These are phyloP conservation scores for Colletotrichum cuscutae DNA, from an alignment of 2,329 filamentous ascomycete genomes.

Conservation along the genomic window DNA sequence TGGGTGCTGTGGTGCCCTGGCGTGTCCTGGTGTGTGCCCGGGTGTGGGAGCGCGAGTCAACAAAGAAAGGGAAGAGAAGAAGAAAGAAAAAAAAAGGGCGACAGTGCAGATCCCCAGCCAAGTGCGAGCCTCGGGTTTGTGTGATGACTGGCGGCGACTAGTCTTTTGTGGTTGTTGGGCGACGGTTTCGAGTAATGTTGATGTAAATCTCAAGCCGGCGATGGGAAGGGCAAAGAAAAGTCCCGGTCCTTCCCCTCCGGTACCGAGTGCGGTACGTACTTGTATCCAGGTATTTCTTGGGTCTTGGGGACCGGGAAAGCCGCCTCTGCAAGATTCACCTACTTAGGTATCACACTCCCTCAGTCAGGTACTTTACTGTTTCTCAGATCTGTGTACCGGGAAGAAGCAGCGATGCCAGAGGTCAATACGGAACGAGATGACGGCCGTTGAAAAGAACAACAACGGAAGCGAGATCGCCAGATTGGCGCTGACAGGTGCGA, in stretches of 20 bases:
- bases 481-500: not conserved
- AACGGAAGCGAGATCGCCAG: not conserved
- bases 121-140: not conserved
- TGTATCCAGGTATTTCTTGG: not conserved
- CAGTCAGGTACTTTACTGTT: not conserved
- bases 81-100: not conserved
- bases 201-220: not conserved
- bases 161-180: not conserved
- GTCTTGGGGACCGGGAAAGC: too few species aligned
- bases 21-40: not conserved
- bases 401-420: not conserved
- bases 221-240: not conserved
- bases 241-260: not conserved
- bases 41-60: slow-evolving; percentile 12
- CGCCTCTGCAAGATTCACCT: too few species aligned
- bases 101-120: not conserved
- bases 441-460: not conserved
- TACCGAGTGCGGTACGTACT: not conserved
- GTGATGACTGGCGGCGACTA: too few species aligned
- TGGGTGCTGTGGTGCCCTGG: not conserved
- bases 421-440: not conserved
- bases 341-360: not conserved
- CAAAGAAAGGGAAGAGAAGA: not conserved
- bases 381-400: not conserved
- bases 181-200: slow-evolving; percentile 17